Conservation (phyloP, 2,329 filamentous ascomycete species). For the Fusarium pininemorale region DNA sequence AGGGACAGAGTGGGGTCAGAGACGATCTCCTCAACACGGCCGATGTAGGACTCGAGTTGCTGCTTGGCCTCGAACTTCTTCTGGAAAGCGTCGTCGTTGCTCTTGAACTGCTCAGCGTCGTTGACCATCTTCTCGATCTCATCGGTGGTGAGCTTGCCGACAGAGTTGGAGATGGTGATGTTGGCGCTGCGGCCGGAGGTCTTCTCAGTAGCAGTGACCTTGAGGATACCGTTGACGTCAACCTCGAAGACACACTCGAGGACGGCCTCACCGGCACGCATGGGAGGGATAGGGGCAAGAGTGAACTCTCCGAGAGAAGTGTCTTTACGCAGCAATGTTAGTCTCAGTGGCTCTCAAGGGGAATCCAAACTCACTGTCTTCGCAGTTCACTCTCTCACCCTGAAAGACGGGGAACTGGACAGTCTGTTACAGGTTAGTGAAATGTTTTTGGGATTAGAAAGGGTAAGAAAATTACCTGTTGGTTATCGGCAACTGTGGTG, state of each 20-base stretch:
- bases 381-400: conserved; percentile 97
- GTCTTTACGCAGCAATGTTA: conserved; percentile 52
- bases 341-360: no score
- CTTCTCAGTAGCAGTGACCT: conserved; percentile 99
- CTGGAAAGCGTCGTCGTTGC: conserved; percentile 96
- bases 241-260: conserved; percentile 99
- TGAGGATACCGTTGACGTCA: conserved; percentile 99
- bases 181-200: conserved; percentile 97
- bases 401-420: conserved; percentile 85
- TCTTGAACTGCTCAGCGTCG: conserved; percentile 99
- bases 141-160: conserved; percentile 92
- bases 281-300: conserved; percentile 83
- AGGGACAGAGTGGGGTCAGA: conserved; percentile 95
- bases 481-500: conserved; percentile 82
- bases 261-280: conserved; percentile 95
- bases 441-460: not conserved
- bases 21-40: conserved; percentile 97
- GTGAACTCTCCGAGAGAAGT: conserved; percentile 98
- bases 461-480: conserved; percentile 55
- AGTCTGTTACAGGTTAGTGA: conserved; percentile 16
- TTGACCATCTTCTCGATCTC: conserved; percentile 99
- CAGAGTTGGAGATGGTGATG: conserved; percentile 99
- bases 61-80: conserved; percentile 99
- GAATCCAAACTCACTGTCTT: conserved; percentile 67
- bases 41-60: conserved; percentile 99